These are phyloP conservation scores for Cucumis melo DNA, from an alignment of 306 rosid species.

Conservation along the genomic window DNA sequence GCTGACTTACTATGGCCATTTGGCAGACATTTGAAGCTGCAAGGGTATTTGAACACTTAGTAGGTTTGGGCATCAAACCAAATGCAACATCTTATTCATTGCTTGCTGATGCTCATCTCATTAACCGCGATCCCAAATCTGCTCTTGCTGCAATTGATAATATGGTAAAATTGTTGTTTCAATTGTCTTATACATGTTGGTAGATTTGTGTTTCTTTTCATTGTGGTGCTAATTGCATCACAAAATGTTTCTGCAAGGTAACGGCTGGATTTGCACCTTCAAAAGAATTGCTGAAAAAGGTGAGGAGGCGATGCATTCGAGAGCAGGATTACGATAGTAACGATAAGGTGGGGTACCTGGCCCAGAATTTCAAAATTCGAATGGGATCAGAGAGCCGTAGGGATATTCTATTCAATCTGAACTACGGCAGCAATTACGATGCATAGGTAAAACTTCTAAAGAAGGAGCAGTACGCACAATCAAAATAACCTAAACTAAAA, in stretches of 20 bases:
- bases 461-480: neutral
- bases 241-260: constrained; percentile 30
- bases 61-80: constrained; percentile 68
- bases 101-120: constrained; percentile 76
- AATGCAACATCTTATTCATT: constrained; percentile 69
- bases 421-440: constrained; percentile 35
- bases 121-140: constrained; percentile 67
- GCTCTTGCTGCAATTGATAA: constrained; percentile 44
- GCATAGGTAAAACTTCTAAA: constrained; percentile 29
- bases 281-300: constrained; percentile 44
- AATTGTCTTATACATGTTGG: neutral
- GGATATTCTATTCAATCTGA: constrained; percentile 48
- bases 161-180: constrained; percentile 43
- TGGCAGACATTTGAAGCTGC: constrained; percentile 77
- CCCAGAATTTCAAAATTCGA: constrained; percentile 26
- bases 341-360: constrained; percentile 38
- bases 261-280: constrained; percentile 68
- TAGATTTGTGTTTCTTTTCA: neutral
- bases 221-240: constrained; percentile 6
- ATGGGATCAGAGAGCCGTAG: constrained; percentile 48
- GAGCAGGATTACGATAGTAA: constrained; percentile 62
- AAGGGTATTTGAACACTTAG: constrained; percentile 66
- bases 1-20: constrained; percentile 2
- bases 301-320: constrained; percentile 64
- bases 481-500: neutral